These are phyloP conservation scores for Fraxinus latifolia DNA, from an alignment of 305 asterid genomes.

Conservation along the genomic window DNA sequence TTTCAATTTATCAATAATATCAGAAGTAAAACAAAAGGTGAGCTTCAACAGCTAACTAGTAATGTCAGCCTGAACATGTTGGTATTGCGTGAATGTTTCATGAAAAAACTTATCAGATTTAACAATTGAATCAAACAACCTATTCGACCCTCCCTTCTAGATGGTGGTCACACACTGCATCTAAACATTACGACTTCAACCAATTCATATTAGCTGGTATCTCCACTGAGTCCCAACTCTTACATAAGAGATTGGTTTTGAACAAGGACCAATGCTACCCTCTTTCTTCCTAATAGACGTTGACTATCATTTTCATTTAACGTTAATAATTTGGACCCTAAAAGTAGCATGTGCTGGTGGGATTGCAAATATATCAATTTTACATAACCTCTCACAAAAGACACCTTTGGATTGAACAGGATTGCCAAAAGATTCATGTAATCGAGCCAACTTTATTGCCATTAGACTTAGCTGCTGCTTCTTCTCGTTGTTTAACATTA, in stretches of 20 bases:
- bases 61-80: neutral
- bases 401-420: neutral
- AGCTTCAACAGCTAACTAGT: neutral
- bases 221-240: neutral
- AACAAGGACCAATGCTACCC: neutral
- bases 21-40: neutral
- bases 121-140: neutral
- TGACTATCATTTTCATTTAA: neutral
- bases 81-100: neutral
- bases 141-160: conserved; percentile 8
- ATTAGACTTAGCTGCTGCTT: neutral
- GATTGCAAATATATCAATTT: neutral
- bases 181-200: neutral
- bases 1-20: neutral
- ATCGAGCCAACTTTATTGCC: neutral
- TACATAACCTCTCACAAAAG: neutral
- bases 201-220: neutral
- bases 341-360: neutral
- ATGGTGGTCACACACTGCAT: neutral
- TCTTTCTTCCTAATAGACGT: neutral
- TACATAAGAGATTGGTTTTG: neutral
- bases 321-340: neutral
- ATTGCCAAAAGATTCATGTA: neutral
- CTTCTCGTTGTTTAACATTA: neutral
- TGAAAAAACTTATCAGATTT: neutral